Base-by-base conservation (phyloP, 129 eudicot genomes). In the Tagetes erecta region DNA sequence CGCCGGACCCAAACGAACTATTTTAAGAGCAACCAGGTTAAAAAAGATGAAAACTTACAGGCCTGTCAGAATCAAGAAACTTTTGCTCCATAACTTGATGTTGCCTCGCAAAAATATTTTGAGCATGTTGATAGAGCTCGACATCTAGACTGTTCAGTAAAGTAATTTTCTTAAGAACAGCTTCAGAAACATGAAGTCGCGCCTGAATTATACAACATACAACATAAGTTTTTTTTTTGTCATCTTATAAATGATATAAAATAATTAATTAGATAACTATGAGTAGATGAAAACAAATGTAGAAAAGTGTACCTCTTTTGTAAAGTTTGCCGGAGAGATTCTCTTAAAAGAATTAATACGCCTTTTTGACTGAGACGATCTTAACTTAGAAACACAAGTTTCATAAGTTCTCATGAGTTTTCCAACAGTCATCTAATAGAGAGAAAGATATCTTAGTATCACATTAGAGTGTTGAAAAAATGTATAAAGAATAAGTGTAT, bases 251-350 rank as follows among this genome's bases (percentile, higher is more conserved):
- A 20, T 20, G 27, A 40, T 55, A 59, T 40, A 64, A 49, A n/a
- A 2, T 9, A 36, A 39, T 41, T 6, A 37, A 39, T 11, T 45
- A 31, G 9, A 45, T 33, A 14, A 59, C 4, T 7, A 8, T 3
- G 20, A 59, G 36, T 41, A 1, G 52, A 71, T 30, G 34, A 34
- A 42, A 68, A 60, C 12, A 9, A 0, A 30, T 9, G 53, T 20
- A 69, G 71, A 47, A 20, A 20, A 73, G 56, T 37, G n/a, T 84
- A 95, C 99, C 97, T 95, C 94, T 82, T 89, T 91, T 12, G 96
- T 88, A 79, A 88, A 95, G 80, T 95, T 95, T 51, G 84, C 97
- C 31, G 99, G 99, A 75, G 83, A 75, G 73, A 91, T 87, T 52
- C 63, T 83, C 49, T 72, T 87, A 45, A 91, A 70, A 57, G 99